Percentiles rank a stretch among this genome's conserved stretches.
Evolutionary conservation across 805 yeast species (phyloP).

Genomic region (Pichia scutulata): DNA sequence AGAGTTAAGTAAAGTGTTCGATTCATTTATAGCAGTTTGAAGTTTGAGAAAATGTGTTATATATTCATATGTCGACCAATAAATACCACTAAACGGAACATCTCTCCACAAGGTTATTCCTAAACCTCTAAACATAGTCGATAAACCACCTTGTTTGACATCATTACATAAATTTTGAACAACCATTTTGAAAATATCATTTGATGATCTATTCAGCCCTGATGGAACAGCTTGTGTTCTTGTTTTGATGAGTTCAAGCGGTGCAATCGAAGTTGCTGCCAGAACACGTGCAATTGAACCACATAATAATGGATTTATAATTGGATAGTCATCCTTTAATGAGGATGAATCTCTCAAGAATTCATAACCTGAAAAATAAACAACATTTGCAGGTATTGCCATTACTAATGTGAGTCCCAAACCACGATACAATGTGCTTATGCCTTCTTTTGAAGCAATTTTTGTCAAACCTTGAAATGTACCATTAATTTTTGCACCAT

Average conservation of each 20-base stretch:
- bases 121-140: conserved; percentile 73
- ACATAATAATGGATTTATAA: conserved; percentile 68
- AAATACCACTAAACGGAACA: conserved; percentile 92
- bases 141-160: conserved; percentile 48
- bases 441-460: conserved; percentile 69
- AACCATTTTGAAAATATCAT: conserved; percentile 38
- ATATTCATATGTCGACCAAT: conserved; percentile 83
- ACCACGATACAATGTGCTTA: conserved; percentile 80
- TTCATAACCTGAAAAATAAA: conserved; percentile 92
- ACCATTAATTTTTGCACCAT: conserved; percentile 41
- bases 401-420: conserved; percentile 71
- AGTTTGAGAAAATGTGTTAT: conserved; percentile 26
- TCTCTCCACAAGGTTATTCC: conserved; percentile 92
- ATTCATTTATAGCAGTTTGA: conserved; percentile 15
- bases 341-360: conserved; percentile 72
- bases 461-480: conserved; percentile 67
- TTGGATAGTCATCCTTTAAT: conserved; percentile 27
- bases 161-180: conserved; percentile 30
- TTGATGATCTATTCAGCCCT: conserved; percentile 27
- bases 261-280: conserved; percentile 82
- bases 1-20: conserved; percentile 5
- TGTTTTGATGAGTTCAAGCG: conserved; percentile 81
- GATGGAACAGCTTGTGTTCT: conserved; percentile 80
- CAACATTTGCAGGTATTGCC: conserved; percentile 90
- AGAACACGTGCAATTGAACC: conserved; percentile 78